phyloP scores from a whole-genome alignment of 2,329 filamentous ascomycete genomes.

The Aureobasidium subglaciale region DNA sequence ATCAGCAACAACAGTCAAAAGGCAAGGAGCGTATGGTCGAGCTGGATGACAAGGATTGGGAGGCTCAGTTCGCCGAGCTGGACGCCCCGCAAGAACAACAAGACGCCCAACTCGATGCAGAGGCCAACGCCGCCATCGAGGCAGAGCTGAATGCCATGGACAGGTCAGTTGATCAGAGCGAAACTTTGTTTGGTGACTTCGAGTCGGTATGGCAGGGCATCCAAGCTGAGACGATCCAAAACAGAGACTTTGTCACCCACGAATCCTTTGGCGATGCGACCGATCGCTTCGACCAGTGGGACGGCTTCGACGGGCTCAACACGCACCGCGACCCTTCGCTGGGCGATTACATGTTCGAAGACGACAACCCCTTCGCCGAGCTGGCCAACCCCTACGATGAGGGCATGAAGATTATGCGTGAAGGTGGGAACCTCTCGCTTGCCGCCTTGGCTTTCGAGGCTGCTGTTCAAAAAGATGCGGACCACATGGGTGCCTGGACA shows the following conservation, averaged over 20 bases:
- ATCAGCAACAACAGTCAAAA: slow-evolving; percentile 57
- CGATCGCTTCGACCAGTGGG: slow-evolving; percentile 77
- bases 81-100: slow-evolving; percentile 55
- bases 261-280: slow-evolving; percentile 55
- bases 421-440: slow-evolving; percentile 87
- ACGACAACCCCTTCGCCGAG: slow-evolving; percentile 82
- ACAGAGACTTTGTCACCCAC: slow-evolving; percentile 60
- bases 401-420: slow-evolving; percentile 84
- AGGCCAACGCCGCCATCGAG: slow-evolving; percentile 71
- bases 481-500: slow-evolving; percentile 89
- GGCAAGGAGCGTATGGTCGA: slow-evolving; percentile 79
- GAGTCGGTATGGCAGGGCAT: slow-evolving; percentile 84
- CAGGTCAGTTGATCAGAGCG: slow-evolving; percentile 53
- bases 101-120: slow-evolving; percentile 43
- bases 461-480: slow-evolving; percentile 80
- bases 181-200: slow-evolving; percentile 62
- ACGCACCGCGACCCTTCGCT: slow-evolving; percentile 66
- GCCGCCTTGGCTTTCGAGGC: slow-evolving; percentile 94
- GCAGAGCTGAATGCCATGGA: slow-evolving; percentile 85
- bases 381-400: slow-evolving; percentile 83
- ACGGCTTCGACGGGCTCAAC: slow-evolving; percentile 62
- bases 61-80: slow-evolving; percentile 89
- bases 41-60: slow-evolving; percentile 89
- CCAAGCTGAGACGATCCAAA: slow-evolving; percentile 65
- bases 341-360: slow-evolving; percentile 89